phyloP scores from a whole-genome alignment of 257 asterid species.

The Salvia miltiorrhiza region DNA sequence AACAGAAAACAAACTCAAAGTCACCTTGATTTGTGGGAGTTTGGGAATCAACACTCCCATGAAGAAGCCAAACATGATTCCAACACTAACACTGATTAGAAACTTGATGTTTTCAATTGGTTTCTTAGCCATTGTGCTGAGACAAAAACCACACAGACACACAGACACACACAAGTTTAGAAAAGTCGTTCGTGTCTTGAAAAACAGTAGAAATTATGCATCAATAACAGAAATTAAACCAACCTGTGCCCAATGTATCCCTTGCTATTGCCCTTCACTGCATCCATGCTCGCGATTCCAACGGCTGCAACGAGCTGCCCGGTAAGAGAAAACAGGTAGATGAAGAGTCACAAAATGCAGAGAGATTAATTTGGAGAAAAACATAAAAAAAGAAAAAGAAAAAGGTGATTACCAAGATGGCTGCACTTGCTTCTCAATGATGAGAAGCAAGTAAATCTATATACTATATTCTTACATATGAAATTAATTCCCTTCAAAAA shows the following conservation, averaged over 20 bases:
- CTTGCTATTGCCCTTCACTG: conserved; percentile 35
- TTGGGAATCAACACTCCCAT: conserved; percentile 62
- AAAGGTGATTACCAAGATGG: not conserved
- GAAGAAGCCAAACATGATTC: conserved; percentile 64
- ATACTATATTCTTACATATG: not conserved
- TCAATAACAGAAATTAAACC: not conserved
- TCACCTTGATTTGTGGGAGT: conserved; percentile 54
- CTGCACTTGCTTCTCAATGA: not conserved
- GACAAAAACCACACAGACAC: conserved; percentile 6
- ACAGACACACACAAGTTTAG: conserved; percentile 8
- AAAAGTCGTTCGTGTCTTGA: not conserved
- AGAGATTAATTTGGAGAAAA: not conserved
- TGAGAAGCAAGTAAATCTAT: not conserved
- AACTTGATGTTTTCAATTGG: conserved; percentile 48
- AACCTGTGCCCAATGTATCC: conserved; percentile 41
- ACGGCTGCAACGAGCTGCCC: conserved; percentile 9
- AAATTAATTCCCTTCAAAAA: not conserved
- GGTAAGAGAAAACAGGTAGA: not conserved
- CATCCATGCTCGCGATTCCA: conserved; percentile 29
- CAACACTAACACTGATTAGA: conserved; percentile 40
- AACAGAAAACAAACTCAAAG: conserved; percentile 2
- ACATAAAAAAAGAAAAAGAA: not conserved
- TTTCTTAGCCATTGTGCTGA: conserved; percentile 40
- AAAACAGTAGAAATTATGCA: not conserved
- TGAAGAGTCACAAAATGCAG: not conserved